Base-by-base conservation (phyloP, 2,329 filamentous ascomycete genomes). In the Pochonia chlamydosporia region DNA sequence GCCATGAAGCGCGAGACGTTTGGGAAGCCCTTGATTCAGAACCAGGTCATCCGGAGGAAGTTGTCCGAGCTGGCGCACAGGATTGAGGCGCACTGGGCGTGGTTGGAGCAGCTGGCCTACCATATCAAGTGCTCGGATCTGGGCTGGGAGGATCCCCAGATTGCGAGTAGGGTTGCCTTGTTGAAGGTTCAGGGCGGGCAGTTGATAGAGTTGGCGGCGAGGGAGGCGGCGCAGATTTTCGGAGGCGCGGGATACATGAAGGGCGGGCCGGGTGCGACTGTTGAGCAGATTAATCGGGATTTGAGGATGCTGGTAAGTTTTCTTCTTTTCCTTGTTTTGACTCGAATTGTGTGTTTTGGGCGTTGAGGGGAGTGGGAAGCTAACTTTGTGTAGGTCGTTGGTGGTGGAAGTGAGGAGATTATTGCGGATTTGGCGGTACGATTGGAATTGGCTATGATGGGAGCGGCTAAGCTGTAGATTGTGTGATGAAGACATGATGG, bases 51-150 rank as follows among this genome's bases (percentile, higher is more conserved):
- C 46, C 71, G 75, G 16, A 67, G 73, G 18, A 84, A 84, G 57
- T 69, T 84, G 13, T 72, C 76, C n/a, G 78, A 74, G 30, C 70
- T 83, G 43, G 79, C 77, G 1, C 68, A 76, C 10, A 71, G 76
- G 53, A 73, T 84, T n/a, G 81, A 84, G 52, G 74, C 76, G 0
- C 76, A 79, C 40, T 80, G 77, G 62, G 76, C 79, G 0, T 83
- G 79, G 65, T 60, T 84, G 49, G 81, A 84, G 54, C 79, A 83
- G 57, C 64, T 84, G 3, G 78, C 76, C 5, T 78, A 75, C 56
- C 75, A 78, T 40, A 66, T 77, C 37, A 67, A 75, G 28, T 11
- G 48, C 21, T 48, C 56, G 48, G 31, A 54, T 3, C 46, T 52
- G 1, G 59, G 56, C 16, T 54, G 54, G 49, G 51, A 52, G 55